Conservation (phyloP, 2,329 filamentous ascomycete genomes). For the Purpureocillium lavendulum region DNA sequence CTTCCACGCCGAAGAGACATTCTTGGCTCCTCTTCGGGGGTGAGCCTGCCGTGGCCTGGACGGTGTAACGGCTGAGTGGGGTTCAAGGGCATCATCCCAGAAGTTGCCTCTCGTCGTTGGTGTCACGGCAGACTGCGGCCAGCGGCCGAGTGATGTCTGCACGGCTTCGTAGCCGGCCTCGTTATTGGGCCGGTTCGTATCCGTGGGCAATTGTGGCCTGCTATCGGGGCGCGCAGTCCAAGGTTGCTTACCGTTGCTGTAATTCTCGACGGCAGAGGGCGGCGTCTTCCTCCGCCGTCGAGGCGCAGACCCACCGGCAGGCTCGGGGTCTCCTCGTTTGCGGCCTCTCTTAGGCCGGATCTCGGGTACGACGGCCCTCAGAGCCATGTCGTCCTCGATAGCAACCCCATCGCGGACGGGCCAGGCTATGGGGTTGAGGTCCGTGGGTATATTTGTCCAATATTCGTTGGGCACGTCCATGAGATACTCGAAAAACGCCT, state of each 20-base stretch:
- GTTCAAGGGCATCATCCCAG: constrained; percentile 52
- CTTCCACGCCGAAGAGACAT: constrained; percentile 86
- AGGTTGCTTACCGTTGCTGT: constrained; percentile 27
- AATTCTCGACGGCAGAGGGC: constrained; percentile 31
- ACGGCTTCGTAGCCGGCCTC: constrained; percentile 34
- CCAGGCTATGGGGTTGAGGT: constrained; percentile 53
- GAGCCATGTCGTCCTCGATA: constrained; percentile 79
- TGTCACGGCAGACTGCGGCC: constrained; percentile 72
- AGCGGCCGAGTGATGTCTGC: constrained; percentile 57
- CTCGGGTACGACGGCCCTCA: constrained; percentile 75
- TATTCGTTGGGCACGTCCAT: constrained; percentile 71
- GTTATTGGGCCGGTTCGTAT: constrained; percentile 23
- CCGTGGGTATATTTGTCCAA: constrained; percentile 65
- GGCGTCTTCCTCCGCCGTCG: constrained; percentile 57
- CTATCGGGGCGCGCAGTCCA: constrained; percentile 38
- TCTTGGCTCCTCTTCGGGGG: constrained; percentile 66
- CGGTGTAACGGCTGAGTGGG: constrained; percentile 66
- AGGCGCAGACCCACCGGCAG: constrained; percentile 36
- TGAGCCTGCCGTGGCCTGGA: constrained; percentile 39
- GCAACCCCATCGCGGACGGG: constrained; percentile 72
- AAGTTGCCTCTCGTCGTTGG: constrained; percentile 47
- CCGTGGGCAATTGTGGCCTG: constrained; percentile 23
- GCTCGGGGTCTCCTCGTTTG: constrained; percentile 56
- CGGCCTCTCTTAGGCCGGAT: constrained; percentile 55
- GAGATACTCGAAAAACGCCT: constrained; percentile 90